Base-by-base conservation (phyloP, 1,284 basidiomycete species). In the Tranzscheliella williamsii region DNA sequence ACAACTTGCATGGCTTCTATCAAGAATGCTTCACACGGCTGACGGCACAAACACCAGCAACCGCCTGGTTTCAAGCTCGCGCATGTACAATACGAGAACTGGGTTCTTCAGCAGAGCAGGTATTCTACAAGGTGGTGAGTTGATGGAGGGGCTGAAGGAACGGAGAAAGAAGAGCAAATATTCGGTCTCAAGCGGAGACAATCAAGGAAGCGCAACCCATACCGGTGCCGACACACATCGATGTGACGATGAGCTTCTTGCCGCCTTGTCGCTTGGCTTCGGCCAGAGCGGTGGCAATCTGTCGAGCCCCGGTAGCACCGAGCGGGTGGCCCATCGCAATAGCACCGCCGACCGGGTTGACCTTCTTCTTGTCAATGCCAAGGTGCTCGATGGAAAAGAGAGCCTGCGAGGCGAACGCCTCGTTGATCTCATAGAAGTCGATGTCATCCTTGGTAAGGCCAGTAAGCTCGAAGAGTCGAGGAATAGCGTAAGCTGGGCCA, bases 161-260 rank as follows among this genome's bases (percentile, higher is more conserved):
- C n/a, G n/a, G n/a, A n/a, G n/a, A n/a, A n/a, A n/a, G n/a, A n/a
- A n/a, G n/a, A n/a, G n/a, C n/a, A n/a, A n/a, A n/a, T n/a, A n/a
- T n/a, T n/a, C n/a, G n/a, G n/a, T n/a, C n/a, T 61, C 33, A 61
- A 33, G 52, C 89, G 68, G 88, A 90, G 18, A 91, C 85, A 61
- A 91, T 87, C 44, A 91, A 83, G 4, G 85, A 84, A 8, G 89
- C 90, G 30, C 88, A 88, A 15, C 90, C 90, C 89, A 91, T 91
- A 15, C 67, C 89, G 66, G 86, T 88, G 22, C 90, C 91, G 39
- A 92, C 82, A 73, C 90, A 92, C 91, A 93, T 93, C 54, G 86
- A 88, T 1, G 89, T 80, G 71, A 86, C 87, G 22, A 72, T 57
- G 50, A 73, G 42, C 62, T 73, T 60, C 50, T 83, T 82, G 30